Percentiles rank a stretch among this genome's conserved stretches.
These are phyloP conservation scores for Pseudonitzschia multiseries DNA, from an alignment of 108 stramenopile species.

Conservation along the genomic window DNA sequence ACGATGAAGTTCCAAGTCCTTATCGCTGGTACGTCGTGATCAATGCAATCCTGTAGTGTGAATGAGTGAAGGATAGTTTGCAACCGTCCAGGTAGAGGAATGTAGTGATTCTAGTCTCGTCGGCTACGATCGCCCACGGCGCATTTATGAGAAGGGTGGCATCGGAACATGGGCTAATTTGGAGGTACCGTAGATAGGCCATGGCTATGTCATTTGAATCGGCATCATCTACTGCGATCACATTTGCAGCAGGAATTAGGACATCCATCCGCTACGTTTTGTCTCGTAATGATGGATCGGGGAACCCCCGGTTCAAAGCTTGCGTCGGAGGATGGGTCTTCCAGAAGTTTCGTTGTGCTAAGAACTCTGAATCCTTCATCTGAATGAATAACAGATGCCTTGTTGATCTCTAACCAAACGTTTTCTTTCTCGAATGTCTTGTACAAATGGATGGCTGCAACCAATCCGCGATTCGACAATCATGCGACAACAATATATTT, in stretches of 20 bases:
- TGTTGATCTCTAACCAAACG: background rate
- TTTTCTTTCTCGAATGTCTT: background rate
- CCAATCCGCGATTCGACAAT: background rate
- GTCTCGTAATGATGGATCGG: too few species aligned
- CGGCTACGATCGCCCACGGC: background rate
- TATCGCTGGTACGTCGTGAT: constrained; percentile 11
- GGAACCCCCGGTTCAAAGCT: background rate
- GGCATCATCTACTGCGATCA: too few species aligned
- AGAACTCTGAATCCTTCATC: too few species aligned
- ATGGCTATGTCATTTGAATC: too few species aligned
- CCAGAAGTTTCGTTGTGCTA: background rate
- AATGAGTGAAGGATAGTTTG: too few species aligned
- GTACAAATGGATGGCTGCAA: background rate
- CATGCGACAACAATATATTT: background rate
- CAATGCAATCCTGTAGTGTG: background rate
- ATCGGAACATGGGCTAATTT: background rate
- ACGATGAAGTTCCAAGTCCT: constrained; percentile 17
- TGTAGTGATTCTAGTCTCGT: background rate
- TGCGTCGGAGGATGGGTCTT: background rate
- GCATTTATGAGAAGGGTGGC: background rate
- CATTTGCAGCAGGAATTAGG: too few species aligned
- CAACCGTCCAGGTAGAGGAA: too few species aligned
- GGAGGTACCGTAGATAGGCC: too few species aligned
- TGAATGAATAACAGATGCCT: too few species aligned
- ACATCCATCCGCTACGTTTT: too few species aligned